Percentiles rank a stretch among this genome's conserved stretches.
phyloP scores from a whole-genome alignment of 257 asterid genomes.

The Solanum sejunctum region DNA sequence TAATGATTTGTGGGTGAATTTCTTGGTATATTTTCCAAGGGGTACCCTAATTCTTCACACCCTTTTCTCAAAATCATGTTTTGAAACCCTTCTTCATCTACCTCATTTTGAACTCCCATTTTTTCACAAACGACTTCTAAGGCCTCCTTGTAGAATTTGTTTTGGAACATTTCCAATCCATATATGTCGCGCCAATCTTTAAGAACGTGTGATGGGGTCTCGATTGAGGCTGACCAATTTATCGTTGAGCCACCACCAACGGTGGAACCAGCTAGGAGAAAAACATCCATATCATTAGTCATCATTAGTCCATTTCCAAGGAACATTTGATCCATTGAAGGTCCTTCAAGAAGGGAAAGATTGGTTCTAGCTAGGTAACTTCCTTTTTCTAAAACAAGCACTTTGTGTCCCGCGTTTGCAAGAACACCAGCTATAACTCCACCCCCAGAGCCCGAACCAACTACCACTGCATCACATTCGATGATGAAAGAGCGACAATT shows the following conservation, averaged over 20 bases:
- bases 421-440: constrained; percentile 82
- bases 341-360: constrained; percentile 61
- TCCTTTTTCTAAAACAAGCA: constrained; percentile 71
- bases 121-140: constrained; percentile 32
- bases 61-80: constrained; percentile 72
- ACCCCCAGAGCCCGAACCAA: constrained; percentile 95
- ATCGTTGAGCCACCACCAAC: constrained; percentile 87
- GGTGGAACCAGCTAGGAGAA: constrained; percentile 72
- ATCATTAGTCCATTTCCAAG: constrained; percentile 45
- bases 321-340: constrained; percentile 70
- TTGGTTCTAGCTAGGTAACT: constrained; percentile 34
- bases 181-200: constrained; percentile 51
- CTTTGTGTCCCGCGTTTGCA: constrained; percentile 73
- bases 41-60: constrained; percentile 55
- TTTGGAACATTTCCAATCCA: constrained; percentile 25
- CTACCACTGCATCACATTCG: constrained; percentile 70
- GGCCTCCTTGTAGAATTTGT: constrained; percentile 22
- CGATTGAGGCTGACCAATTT: constrained; percentile 83
- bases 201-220: constrained; percentile 54
- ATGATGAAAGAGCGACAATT: constrained; percentile 21
- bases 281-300: constrained; percentile 30
- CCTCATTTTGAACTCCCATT: constrained; percentile 50
- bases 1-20: constrained; percentile 58
- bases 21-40: constrained; percentile 38
- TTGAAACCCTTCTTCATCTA: constrained; percentile 41